phyloP scores from a whole-genome alignment of 495 filamentous ascomycete species.

The Tuber borchii region DNA sequence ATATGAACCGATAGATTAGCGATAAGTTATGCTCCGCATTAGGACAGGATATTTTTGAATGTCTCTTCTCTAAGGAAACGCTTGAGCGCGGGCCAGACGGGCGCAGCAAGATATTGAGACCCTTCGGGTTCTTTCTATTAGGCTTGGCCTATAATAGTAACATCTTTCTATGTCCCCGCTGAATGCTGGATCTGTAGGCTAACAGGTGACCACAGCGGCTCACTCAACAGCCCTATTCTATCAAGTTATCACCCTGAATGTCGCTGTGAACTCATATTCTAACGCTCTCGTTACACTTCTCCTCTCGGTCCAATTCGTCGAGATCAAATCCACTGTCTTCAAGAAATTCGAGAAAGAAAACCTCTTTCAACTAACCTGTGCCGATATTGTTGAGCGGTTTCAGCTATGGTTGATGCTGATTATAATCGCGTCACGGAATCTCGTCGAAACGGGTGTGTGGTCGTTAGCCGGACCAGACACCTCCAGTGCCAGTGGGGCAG shows the following conservation, averaged over 20 bases:
- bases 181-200: slow-evolving; percentile 2
- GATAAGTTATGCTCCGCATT: slow-evolving; percentile 84
- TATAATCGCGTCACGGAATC: slow-evolving; percentile 90
- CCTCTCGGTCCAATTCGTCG: slow-evolving; percentile 92
- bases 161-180: slow-evolving; percentile 2
- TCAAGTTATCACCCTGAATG: slow-evolving; percentile 94
- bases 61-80: slow-evolving; percentile 85
- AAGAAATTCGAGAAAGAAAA: slow-evolving; percentile 98
- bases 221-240: slow-evolving; percentile 88
- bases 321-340: slow-evolving; percentile 96
- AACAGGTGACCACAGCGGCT: slow-evolving; percentile 52
- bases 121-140: slow-evolving; percentile 83
- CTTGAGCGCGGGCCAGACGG: slow-evolving; percentile 80
- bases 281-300: slow-evolving; percentile 89
- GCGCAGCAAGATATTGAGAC: slow-evolving; percentile 83
- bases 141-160: slow-evolving; percentile 63
- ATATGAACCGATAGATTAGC: slow-evolving; percentile 47
- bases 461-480: slow-evolving; percentile 47
- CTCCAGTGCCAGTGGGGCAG: slow-evolving; percentile 46
- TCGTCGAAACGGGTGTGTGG: slow-evolving; percentile 80
- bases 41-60: slow-evolving; percentile 93
- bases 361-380: slow-evolving; percentile 90
- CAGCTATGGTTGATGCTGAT: slow-evolving; percentile 95
- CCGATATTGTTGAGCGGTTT: slow-evolving; percentile 94
- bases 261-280: slow-evolving; percentile 97